phyloP scores from a whole-genome alignment of 257 asterid genomes.

The Solanum lycopersicoides region DNA sequence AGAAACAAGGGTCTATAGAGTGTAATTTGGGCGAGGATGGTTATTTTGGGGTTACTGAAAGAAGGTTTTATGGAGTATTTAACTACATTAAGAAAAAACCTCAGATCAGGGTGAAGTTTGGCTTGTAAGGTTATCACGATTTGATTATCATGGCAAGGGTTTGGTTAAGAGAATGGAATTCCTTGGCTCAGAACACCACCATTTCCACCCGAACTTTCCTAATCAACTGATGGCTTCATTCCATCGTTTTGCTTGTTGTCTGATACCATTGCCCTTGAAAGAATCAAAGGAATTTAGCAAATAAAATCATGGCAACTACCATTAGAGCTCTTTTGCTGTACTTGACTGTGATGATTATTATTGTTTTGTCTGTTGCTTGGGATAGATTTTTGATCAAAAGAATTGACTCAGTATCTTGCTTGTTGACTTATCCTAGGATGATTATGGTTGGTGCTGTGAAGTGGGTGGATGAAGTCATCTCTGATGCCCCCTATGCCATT shows the following conservation, averaged over 20 bases:
- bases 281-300: neutral
- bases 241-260: neutral
- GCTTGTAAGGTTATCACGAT: neutral
- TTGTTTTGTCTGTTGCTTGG: neutral
- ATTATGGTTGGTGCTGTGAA: conserved; percentile 91
- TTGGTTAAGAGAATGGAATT: neutral
- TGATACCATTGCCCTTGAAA: neutral
- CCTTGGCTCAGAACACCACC: neutral
- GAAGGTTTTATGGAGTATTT: neutral
- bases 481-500: conserved; percentile 96
- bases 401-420: neutral
- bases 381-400: neutral
- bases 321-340: neutral
- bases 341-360: neutral
- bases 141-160: neutral
- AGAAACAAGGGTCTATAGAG: neutral
- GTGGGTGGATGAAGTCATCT: conserved; percentile 96
- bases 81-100: neutral
- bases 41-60: neutral
- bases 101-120: neutral
- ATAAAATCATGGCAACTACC: neutral
- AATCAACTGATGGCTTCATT: neutral
- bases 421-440: conserved; percentile 43
- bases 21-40: neutral
- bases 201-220: neutral